Evolutionary conservation across 306 rosid species (phyloP).

Genomic region (Rubus parviflorus): DNA sequence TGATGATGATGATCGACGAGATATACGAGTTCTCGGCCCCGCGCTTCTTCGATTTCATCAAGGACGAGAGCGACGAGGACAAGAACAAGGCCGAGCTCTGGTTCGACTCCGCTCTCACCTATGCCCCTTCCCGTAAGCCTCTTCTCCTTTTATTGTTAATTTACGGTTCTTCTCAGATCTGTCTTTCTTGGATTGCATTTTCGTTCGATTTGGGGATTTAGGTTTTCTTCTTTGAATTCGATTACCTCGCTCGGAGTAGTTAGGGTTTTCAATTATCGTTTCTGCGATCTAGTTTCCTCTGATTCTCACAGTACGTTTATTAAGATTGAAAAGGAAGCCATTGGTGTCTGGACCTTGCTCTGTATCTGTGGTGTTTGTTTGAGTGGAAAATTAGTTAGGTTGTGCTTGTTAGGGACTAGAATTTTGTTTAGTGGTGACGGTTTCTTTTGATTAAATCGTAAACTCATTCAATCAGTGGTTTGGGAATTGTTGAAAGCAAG

Average conservation of each 20-base stretch:
- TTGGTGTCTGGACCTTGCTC: too few species aligned
- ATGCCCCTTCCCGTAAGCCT: constrained; percentile 90
- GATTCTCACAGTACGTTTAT: neutral
- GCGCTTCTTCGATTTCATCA: constrained; percentile 67
- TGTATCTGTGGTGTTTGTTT: neutral
- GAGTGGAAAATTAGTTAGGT: too few species aligned
- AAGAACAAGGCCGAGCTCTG: constrained; percentile 67
- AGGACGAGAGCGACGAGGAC: constrained; percentile 59
- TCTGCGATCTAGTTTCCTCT: neutral
- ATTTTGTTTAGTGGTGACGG: too few species aligned
- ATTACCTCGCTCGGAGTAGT: neutral
- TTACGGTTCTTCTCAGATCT: neutral
- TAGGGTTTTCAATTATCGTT: neutral
- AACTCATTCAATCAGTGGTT: neutral
- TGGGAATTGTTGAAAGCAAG: neutral
- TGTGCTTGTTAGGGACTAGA: neutral
- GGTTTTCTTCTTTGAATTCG: neutral
- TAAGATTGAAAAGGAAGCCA: neutral
- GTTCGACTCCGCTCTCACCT: constrained; percentile 73
- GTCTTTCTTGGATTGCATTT: neutral
- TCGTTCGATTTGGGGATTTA: neutral
- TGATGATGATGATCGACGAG: constrained; percentile 56
- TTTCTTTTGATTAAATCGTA: neutral
- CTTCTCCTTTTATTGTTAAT: too few species aligned
- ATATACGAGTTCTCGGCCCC: constrained; percentile 90